phyloP scores from a whole-genome alignment of 768 basidiomycete genomes.

The Mycena epipterygia region DNA sequence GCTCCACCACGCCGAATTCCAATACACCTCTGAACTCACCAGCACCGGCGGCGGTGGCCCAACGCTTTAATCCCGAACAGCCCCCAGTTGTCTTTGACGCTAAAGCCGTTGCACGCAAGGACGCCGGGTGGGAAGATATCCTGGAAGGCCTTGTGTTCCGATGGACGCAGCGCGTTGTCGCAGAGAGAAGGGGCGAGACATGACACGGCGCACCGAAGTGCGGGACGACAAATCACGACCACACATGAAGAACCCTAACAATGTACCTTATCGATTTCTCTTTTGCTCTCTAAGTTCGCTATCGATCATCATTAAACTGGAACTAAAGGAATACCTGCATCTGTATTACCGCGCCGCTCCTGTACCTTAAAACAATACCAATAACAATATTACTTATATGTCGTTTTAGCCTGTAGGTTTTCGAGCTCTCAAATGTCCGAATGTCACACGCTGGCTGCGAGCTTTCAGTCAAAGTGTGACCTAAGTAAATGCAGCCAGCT shows the following conservation, averaged over 20 bases:
- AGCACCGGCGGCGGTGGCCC: constrained; percentile 43
- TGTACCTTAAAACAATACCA: not conserved
- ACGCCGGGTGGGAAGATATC: constrained; percentile 87
- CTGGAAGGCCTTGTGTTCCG: constrained; percentile 70
- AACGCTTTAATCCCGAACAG: constrained; percentile 56
- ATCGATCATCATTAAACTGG: not conserved
- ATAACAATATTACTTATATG: not conserved
- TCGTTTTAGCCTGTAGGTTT: too few relatives aligned
- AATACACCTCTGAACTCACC: constrained; percentile 48
- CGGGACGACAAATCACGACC: not conserved
- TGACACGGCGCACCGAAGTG: constrained; percentile 5
- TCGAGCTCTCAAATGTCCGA: too few relatives aligned
- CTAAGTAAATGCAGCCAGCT: too few relatives aligned
- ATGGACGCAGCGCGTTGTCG: constrained; percentile 80
- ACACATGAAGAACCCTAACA: not conserved
- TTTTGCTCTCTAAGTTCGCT: constrained; percentile 19
- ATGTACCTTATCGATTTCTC: not conserved
- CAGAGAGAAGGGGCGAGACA: constrained; percentile 68
- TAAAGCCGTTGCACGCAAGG: constrained; percentile 76
- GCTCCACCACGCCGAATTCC: constrained; percentile 33
- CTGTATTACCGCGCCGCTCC: constrained; percentile 16
- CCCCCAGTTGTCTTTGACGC: constrained; percentile 79
- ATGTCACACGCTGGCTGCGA: too few relatives aligned
- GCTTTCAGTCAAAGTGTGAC: too few relatives aligned
- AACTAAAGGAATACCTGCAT: constrained; percentile 17